phyloP scores from a whole-genome alignment of 2,329 filamentous ascomycete species.

The Coniosporium tulheliwenetii region DNA sequence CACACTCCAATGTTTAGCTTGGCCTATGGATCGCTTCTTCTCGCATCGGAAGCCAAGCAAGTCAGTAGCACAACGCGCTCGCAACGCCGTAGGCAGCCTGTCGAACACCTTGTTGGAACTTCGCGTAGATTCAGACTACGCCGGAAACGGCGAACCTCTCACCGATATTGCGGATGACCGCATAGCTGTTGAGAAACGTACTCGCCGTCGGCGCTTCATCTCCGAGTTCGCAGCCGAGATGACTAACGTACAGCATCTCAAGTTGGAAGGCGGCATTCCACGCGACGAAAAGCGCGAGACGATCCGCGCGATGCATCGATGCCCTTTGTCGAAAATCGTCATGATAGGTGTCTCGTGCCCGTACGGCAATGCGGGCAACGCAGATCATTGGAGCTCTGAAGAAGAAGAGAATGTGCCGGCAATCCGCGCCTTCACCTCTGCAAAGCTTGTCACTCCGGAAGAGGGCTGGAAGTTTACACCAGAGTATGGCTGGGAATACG shows the following conservation, averaged over 20 bases:
- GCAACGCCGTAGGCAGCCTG: too few species aligned
- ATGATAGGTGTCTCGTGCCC: conserved; percentile 28
- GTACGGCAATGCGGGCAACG: conserved; percentile 25
- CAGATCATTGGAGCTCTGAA: conserved; percentile 11
- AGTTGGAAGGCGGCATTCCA: conserved; percentile 30
- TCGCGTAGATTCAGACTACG: too few species aligned
- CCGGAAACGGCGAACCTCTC: conserved; percentile 8
- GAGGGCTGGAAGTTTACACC: conserved; percentile 13
- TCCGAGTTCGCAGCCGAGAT: conserved; percentile 25
- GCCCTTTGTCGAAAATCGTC: conserved; percentile 26
- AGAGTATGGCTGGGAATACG: conserved; percentile 23
- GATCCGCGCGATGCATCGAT: conserved; percentile 24
- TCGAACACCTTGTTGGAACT: too few species aligned
- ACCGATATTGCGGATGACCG: conserved; percentile 5
- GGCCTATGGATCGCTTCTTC: too few species aligned
- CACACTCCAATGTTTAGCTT: too few species aligned
- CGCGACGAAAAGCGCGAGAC: conserved; percentile 30
- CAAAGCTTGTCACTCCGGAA: conserved; percentile 2
- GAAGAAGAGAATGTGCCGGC: conserved; percentile 15
- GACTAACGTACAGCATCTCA: conserved; percentile 25
- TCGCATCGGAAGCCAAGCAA: too few species aligned
- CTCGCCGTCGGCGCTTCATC: conserved; percentile 19
- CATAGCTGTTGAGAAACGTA: neutral
- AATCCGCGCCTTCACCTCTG: conserved; percentile 8
- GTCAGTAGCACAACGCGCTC: too few species aligned